These are phyloP conservation scores for Golubevia pallescens DNA, from an alignment of 1,284 basidiomycete species.

Conservation along the genomic window DNA sequence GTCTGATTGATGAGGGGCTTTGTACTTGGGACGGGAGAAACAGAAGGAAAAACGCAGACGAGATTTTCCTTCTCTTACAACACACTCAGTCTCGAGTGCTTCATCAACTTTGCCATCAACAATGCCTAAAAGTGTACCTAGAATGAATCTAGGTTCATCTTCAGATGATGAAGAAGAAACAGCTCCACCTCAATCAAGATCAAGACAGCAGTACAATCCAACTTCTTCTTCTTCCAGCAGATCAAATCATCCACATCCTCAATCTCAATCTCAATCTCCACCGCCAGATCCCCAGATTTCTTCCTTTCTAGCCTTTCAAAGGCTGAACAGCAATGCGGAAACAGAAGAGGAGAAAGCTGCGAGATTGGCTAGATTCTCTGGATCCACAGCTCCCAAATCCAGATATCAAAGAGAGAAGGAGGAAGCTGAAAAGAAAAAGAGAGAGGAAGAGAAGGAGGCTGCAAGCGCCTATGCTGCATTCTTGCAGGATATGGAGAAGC, in stretches of 20 bases:
- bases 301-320: background rate
- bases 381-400: slow-evolving; percentile 29
- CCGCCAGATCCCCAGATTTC: background rate
- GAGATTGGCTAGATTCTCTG: background rate
- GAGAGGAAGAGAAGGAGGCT: slow-evolving; percentile 36
- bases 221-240: background rate
- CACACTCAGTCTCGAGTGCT: too few species aligned
- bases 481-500: slow-evolving; percentile 32
- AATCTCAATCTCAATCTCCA: background rate
- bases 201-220: background rate
- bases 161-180: background rate
- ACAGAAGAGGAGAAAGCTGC: too few species aligned
- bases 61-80: too few species aligned
- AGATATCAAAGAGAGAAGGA: slow-evolving; percentile 39
- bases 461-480: slow-evolving; percentile 43
- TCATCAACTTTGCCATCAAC: too few species aligned
- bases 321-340: background rate
- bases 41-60: too few species aligned
- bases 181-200: background rate
- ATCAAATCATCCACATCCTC: background rate
- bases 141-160: background rate
- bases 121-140: too few species aligned
- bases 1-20: too few species aligned
- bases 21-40: too few species aligned
- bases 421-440: slow-evolving; percentile 35